A percentile compares a stretch with the other conserved stretches of the same genome.
Conservation (phyloP, 2,329 filamentous ascomycete genomes). For the Parascedosporium putredinis region DNA sequence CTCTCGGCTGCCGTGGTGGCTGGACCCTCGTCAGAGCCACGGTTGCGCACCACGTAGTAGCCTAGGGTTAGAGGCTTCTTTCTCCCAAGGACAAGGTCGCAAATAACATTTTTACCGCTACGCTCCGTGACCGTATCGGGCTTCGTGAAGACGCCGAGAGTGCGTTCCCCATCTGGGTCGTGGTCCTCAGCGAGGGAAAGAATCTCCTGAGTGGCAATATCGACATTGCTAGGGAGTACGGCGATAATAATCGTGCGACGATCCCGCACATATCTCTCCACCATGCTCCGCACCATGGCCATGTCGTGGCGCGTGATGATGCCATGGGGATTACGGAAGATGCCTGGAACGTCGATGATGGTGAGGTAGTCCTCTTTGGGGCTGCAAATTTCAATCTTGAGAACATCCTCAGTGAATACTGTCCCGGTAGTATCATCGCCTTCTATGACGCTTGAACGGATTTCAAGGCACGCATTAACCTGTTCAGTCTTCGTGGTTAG, state of each 20-base stretch:
- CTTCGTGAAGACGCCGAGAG: conserved; percentile 35
- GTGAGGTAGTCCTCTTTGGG: conserved; percentile 14
- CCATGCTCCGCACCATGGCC: conserved; percentile 8
- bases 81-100: conserved; percentile 13
- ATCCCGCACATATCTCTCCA: conserved; percentile 31
- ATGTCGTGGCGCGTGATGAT: conserved; percentile 11
- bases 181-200: conserved; percentile 25
- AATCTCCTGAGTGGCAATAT: conserved; percentile 35
- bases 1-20: conserved; percentile 13
- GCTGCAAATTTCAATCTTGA: conserved; percentile 14
- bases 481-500: too few species aligned
- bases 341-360: conserved; percentile 14
- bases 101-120: conserved; percentile 11
- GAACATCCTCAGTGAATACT: conserved; percentile 16
- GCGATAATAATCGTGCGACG: conserved; percentile 37
- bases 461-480: conserved; percentile 35
- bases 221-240: conserved; percentile 30
- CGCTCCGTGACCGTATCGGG: conserved; percentile 26
- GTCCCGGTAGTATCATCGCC: conserved; percentile 6
- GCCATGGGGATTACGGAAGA: conserved; percentile 12
- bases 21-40: conserved; percentile 13
- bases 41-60: conserved; percentile 16
- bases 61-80: conserved; percentile 14
- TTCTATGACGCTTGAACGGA: conserved; percentile 17
- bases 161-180: conserved; percentile 26